Evolutionary conservation across 768 basidiomycete species (phyloP).

Genomic region (Trametes gibbosa): DNA sequence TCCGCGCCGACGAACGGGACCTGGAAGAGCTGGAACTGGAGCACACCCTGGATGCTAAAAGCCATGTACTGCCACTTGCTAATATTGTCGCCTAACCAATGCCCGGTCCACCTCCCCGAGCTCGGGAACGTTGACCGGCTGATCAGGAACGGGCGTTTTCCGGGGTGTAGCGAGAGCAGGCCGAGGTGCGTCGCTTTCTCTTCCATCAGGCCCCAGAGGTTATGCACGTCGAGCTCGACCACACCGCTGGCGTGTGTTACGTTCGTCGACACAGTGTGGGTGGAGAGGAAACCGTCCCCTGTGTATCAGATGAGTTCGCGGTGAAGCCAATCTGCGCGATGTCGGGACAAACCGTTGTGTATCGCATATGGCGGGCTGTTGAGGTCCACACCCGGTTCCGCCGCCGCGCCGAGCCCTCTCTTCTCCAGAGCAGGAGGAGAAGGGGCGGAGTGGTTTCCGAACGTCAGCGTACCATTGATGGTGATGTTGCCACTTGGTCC

Average conservation of each 20-base stretch:
- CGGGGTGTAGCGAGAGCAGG: slow-evolving; percentile 49
- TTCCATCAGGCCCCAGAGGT: slow-evolving; percentile 71
- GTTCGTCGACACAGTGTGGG: slow-evolving; percentile 63
- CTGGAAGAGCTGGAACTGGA: slow-evolving; percentile 83
- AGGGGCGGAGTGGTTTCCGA: slow-evolving; percentile 24
- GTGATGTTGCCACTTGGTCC: slow-evolving; percentile 76
- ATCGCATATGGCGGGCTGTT: slow-evolving; percentile 66
- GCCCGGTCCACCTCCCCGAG: slow-evolving; percentile 67
- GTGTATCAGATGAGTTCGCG: neutral
- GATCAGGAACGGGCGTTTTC: slow-evolving; percentile 69
- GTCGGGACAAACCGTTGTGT: slow-evolving; percentile 54
- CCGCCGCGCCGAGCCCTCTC: slow-evolving; percentile 51
- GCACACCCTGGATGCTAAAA: slow-evolving; percentile 67
- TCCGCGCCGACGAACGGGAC: slow-evolving; percentile 85
- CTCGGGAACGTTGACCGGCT: slow-evolving; percentile 68
- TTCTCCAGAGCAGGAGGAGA: slow-evolving; percentile 26
- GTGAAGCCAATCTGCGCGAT: neutral
- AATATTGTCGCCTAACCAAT: slow-evolving; percentile 80
- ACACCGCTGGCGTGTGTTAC: slow-evolving; percentile 65
- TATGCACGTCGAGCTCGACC: slow-evolving; percentile 66
- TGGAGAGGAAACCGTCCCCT: slow-evolving; percentile 52
- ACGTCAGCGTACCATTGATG: slow-evolving; percentile 62
- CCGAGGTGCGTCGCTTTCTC: slow-evolving; percentile 64
- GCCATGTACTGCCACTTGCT: slow-evolving; percentile 74
- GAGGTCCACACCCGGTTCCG: slow-evolving; percentile 45